These are phyloP conservation scores for Ophiosphaerella herpotricha DNA, from an alignment of 2,329 filamentous ascomycete genomes.

Conservation along the genomic window DNA sequence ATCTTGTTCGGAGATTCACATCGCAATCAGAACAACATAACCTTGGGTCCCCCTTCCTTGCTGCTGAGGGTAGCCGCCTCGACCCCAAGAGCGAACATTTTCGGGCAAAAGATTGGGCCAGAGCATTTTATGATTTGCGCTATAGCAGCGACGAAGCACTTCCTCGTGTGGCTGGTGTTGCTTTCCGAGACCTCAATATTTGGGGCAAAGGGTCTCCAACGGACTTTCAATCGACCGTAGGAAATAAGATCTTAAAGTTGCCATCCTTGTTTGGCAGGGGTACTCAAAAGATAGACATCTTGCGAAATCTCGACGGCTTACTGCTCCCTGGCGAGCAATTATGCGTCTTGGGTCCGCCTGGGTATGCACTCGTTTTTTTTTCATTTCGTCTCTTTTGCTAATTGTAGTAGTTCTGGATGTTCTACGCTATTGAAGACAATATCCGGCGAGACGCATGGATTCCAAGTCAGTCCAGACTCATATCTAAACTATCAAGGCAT, in stretches of 20 bases:
- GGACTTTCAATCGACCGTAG: slow-evolving; percentile 70
- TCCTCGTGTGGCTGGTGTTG: slow-evolving; percentile 61
- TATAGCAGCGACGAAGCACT: slow-evolving; percentile 55
- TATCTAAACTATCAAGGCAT: slow-evolving; percentile 82
- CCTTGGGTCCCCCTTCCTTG: slow-evolving; percentile 36
- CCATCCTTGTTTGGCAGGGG: slow-evolving; percentile 56
- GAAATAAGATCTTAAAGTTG: slow-evolving; percentile 62
- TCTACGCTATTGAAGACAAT: slow-evolving; percentile 83
- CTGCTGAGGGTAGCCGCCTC: slow-evolving; percentile 44
- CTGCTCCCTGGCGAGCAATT: slow-evolving; percentile 73
- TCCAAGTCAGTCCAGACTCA: slow-evolving; percentile 69
- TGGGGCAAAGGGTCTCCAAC: slow-evolving; percentile 68
- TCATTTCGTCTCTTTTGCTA: neutral
- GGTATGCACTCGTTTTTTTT: slow-evolving; percentile 16
- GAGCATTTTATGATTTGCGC: slow-evolving; percentile 51
- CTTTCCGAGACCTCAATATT: slow-evolving; percentile 67
- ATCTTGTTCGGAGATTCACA: slow-evolving; percentile 49
- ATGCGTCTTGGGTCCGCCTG: slow-evolving; percentile 71
- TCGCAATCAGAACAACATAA: slow-evolving; percentile 43
- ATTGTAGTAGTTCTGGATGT: slow-evolving; percentile 60
- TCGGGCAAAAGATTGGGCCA: slow-evolving; percentile 50
- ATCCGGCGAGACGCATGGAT: slow-evolving; percentile 78
- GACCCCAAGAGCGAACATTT: slow-evolving; percentile 51
- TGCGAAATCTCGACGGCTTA: slow-evolving; percentile 68
- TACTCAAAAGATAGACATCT: slow-evolving; percentile 64